Percentiles rank a stretch among this genome's conserved stretches.
Evolutionary conservation across 2,329 filamentous ascomycete species (phyloP).

Genomic region (Dothistroma septosporum): DNA sequence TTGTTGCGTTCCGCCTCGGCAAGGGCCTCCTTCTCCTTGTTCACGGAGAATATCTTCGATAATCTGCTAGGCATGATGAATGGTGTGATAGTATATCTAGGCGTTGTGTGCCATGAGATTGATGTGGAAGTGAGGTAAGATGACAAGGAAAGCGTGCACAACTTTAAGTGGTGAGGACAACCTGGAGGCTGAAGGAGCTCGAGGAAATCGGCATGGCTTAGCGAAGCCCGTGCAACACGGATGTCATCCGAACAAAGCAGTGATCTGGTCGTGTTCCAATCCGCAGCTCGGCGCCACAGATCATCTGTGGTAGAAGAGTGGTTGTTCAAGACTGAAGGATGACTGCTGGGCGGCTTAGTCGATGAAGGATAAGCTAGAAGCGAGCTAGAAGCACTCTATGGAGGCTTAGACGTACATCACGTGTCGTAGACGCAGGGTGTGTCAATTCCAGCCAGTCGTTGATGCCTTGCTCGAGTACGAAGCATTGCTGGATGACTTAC

Average conservation of each 20-base stretch:
- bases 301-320: not conserved
- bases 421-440: constrained; percentile 4
- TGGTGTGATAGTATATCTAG: not conserved
- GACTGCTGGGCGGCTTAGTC: not conserved
- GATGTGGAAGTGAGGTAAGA: not conserved
- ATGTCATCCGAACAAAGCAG: not conserved
- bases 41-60: constrained; percentile 27
- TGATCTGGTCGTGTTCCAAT: not conserved
- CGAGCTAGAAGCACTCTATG: not conserved
- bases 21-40: constrained; percentile 31
- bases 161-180: constrained; percentile 1
- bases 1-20: constrained; percentile 21
- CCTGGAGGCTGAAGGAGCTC: not conserved
- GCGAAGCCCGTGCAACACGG: not conserved
- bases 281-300: not conserved
- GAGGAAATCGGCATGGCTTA: not conserved
- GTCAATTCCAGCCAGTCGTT: not conserved
- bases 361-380: not conserved
- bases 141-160: not conserved
- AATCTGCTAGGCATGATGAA: constrained; percentile 28
- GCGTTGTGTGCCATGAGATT: not conserved
- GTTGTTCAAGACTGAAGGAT: not conserved
- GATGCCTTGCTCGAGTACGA: not conserved
- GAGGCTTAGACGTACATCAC: constrained; percentile 18
- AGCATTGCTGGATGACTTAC: not conserved